These are phyloP conservation scores for Helianthus tuberosus DNA, from an alignment of 129 eudicot species.

Conservation along the genomic window DNA sequence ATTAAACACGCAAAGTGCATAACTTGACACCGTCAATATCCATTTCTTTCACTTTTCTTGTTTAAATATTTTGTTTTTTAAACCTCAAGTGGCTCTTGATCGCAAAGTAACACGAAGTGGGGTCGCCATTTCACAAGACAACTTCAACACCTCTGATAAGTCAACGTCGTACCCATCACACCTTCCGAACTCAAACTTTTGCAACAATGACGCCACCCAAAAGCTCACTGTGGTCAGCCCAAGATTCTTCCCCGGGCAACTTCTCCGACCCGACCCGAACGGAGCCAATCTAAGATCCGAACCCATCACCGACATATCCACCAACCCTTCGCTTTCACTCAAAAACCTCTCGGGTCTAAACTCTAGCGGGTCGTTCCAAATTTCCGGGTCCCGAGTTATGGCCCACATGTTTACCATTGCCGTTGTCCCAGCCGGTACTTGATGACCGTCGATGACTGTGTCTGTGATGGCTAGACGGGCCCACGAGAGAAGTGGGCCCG, in stretches of 20 bases:
- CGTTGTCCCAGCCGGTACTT: constrained; percentile 74
- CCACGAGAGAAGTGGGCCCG: constrained; percentile 94
- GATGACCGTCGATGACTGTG: constrained; percentile 65
- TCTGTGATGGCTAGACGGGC: constrained; percentile 68
- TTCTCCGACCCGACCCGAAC: constrained; percentile 86
- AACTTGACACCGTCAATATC: constrained; percentile 8
- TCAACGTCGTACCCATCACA: constrained; percentile 39
- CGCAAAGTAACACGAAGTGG: constrained; percentile 55
- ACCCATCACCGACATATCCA: constrained; percentile 70
- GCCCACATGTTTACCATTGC: constrained; percentile 99
- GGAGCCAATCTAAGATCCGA: constrained; percentile 89
- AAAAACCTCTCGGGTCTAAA: constrained; percentile 80
- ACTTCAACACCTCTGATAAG: constrained; percentile 60
- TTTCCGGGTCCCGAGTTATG: constrained; percentile 64
- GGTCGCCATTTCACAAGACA: constrained; percentile 84
- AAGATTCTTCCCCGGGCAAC: constrained; percentile 80
- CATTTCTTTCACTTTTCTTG: neutral
- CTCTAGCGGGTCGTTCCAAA: constrained; percentile 68
- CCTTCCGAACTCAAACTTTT: constrained; percentile 55
- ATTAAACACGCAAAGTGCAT: neutral
- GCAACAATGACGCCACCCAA: constrained; percentile 86
- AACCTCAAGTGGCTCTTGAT: constrained; percentile 32
- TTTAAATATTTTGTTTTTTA: neutral
- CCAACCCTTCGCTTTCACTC: neutral
- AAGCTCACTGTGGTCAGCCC: constrained; percentile 67